Evolutionary conservation across 495 filamentous ascomycete species (phyloP).

Genomic region (Hyaloscypha hepaticicola): DNA sequence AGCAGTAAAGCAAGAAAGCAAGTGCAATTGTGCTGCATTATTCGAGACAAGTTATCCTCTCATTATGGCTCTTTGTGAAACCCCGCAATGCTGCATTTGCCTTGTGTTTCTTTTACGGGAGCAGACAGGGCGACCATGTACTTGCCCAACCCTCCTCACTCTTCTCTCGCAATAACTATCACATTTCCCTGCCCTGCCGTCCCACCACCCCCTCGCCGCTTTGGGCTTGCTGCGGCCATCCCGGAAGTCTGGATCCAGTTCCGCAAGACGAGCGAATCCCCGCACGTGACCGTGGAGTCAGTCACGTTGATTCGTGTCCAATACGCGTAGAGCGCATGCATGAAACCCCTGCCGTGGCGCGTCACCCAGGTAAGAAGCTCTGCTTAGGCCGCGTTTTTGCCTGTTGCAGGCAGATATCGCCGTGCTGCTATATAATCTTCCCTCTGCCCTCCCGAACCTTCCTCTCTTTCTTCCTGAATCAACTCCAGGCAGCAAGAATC

Average conservation of each 20-base stretch:
- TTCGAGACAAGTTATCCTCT: background rate
- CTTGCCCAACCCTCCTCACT: background rate
- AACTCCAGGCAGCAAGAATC: background rate
- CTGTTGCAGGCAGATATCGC: background rate
- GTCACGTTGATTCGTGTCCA: conserved; percentile 5
- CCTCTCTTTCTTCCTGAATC: background rate
- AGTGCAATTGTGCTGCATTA: background rate
- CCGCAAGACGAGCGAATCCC: background rate
- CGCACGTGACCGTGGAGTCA: conserved; percentile 6
- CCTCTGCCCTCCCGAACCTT: background rate
- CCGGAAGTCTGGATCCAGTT: background rate
- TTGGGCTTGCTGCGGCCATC: background rate
- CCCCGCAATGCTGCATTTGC: background rate
- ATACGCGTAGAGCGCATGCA: background rate
- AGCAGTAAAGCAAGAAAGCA: background rate
- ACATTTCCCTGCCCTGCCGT: background rate
- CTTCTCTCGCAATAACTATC: background rate
- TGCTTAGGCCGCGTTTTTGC: conserved; percentile 10
- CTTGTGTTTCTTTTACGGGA: background rate
- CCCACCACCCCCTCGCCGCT: background rate
- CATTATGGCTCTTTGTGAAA: background rate
- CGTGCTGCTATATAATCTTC: background rate
- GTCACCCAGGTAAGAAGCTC: background rate
- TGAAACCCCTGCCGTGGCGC: background rate
- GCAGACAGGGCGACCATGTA: background rate